Percentiles rank a stretch among this genome's conserved stretches.
Conservation (phyloP, 108 stramenopile genomes). For the Parietichytrium sp. region DNA sequence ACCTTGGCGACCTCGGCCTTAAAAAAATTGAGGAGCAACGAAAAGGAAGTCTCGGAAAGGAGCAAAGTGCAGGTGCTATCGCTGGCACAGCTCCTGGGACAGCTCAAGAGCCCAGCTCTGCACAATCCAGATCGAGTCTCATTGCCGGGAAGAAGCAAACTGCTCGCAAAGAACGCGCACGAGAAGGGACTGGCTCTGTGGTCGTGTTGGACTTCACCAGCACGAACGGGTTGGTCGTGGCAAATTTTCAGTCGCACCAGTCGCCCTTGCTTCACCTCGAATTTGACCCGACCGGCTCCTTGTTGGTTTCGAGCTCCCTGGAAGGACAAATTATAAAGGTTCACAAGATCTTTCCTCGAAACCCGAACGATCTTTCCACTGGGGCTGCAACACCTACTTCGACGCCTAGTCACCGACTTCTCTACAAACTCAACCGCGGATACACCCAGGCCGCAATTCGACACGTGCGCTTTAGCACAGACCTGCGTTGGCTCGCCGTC, state of each 20-base stretch:
- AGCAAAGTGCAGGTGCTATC: no score
- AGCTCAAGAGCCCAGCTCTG: no score
- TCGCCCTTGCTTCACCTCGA: background rate
- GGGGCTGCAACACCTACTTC: background rate
- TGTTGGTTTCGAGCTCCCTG: background rate
- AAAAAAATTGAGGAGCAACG: slow-evolving; percentile 4
- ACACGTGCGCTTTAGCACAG: background rate
- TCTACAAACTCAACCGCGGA: background rate
- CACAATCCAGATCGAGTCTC: no score
- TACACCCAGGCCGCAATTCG: slow-evolving; percentile 5
- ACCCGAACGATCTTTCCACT: no score
- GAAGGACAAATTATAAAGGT: background rate
- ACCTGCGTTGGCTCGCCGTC: slow-evolving; percentile 15
- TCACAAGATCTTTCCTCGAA: background rate
- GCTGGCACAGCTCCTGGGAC: no score
- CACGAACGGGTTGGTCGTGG: background rate
- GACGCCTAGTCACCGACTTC: background rate
- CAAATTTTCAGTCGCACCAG: background rate
- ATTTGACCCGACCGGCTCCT: slow-evolving; percentile 24
- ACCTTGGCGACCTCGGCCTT: slow-evolving; percentile 37
- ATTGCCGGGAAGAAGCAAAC: background rate
- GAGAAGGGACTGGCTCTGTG: background rate
- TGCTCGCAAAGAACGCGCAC: background rate
- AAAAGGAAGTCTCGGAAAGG: no score
- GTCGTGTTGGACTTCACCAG: background rate